phyloP scores from a whole-genome alignment of 306 rosid genomes.

The Glycine latifolia region DNA sequence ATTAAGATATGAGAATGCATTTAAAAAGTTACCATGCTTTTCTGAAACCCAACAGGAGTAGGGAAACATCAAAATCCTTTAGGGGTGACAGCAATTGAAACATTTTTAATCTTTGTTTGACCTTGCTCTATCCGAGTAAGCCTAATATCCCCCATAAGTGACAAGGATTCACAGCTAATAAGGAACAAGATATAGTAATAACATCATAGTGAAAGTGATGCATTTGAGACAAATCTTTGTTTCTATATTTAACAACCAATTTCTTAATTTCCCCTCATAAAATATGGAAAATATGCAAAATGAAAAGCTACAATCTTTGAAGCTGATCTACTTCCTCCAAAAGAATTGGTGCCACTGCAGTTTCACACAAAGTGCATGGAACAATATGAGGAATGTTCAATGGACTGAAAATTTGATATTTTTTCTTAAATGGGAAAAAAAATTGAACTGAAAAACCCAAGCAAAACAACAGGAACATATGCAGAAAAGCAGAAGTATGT shows the following conservation, averaged over 20 bases:
- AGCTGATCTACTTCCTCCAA: slow-evolving; percentile 48
- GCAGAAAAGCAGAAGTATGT: not conserved
- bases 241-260: slow-evolving; percentile 24
- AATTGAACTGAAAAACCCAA: slow-evolving; percentile 31
- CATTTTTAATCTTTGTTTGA: slow-evolving; percentile 81
- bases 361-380: slow-evolving; percentile 42
- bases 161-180: slow-evolving; percentile 44
- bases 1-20: too few relatives aligned
- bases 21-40: slow-evolving; percentile 43
- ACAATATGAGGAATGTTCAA: slow-evolving; percentile 39
- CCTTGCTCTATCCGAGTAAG: slow-evolving; percentile 69
- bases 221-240: slow-evolving; percentile 34
- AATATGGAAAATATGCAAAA: slow-evolving; percentile 41
- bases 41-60: slow-evolving; percentile 91
- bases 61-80: slow-evolving; percentile 98
- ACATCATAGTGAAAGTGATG: slow-evolving; percentile 47
- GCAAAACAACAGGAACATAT: slow-evolving; percentile 30
- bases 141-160: slow-evolving; percentile 76
- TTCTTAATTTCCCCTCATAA: slow-evolving; percentile 25
- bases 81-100: slow-evolving; percentile 92
- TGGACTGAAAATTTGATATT: slow-evolving; percentile 29
- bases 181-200: slow-evolving; percentile 36
- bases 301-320: slow-evolving; percentile 43
- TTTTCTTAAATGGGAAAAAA: slow-evolving; percentile 39
- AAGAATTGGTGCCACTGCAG: slow-evolving; percentile 35